Evolutionary conservation across 108 stramenopile species (phyloP).

Genomic region (Conticribra guillardii): DNA sequence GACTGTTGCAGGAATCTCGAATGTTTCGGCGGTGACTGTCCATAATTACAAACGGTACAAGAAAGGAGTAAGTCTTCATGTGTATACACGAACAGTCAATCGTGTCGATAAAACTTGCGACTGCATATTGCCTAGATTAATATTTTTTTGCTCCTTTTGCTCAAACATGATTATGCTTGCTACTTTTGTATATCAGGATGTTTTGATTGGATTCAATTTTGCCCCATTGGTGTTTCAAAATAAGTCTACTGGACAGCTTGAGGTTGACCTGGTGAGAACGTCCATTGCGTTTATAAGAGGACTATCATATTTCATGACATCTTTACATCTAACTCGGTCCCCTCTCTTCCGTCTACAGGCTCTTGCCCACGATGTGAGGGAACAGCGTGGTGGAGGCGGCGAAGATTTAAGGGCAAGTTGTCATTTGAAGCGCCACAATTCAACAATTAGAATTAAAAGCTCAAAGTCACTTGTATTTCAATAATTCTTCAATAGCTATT

Average conservation of each 20-base stretch:
- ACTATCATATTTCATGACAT: no score
- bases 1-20: slow-evolving; percentile 31
- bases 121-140: no score
- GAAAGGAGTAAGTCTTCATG: neutral
- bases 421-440: neutral
- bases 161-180: neutral
- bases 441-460: neutral
- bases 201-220: slow-evolving; percentile 44
- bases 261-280: slow-evolving; percentile 16
- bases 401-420: slow-evolving; percentile 16
- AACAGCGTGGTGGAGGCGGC: slow-evolving; percentile 32
- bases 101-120: no score
- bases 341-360: neutral
- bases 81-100: no score
- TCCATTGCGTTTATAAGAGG: neutral
- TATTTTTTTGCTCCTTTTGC: neutral
- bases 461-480: no score
- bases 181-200: slow-evolving; percentile 33
- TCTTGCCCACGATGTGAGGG: slow-evolving; percentile 36
- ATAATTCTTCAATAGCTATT: no score
- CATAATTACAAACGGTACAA: slow-evolving; percentile 19
- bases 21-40: slow-evolving; percentile 24
- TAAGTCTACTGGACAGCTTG: slow-evolving; percentile 11
- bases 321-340: neutral
- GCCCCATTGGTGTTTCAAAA: slow-evolving; percentile 38